Evolutionary conservation across 208 protist species (phyloP), one percentile per base, ranked within the genome.

Genomic region (Crithidia brevicula): DNA sequence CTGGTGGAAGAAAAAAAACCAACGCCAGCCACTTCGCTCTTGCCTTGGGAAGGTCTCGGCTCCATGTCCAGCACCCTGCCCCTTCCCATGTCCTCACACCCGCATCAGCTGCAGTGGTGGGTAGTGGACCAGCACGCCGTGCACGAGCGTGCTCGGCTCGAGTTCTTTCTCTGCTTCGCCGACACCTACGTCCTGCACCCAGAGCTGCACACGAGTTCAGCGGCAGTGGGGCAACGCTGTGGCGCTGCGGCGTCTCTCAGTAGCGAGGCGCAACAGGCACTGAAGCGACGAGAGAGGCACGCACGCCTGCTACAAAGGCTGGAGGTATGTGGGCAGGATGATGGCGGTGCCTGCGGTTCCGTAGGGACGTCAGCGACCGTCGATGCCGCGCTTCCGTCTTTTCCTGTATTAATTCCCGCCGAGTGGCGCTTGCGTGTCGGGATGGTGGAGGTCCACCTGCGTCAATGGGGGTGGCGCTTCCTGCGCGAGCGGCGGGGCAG

Each of bases 51-150:
- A n/a, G n/a, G n/a, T n/a, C n/a, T n/a, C n/a, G n/a, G n/a, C n/a
- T n/a, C n/a, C n/a, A n/a, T n/a, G n/a, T n/a, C n/a, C n/a, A n/a
- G n/a, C n/a, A n/a, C 46, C 1, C 10, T 54, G 45, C 45, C 46
- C 13, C 15, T 20, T 2, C 42, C 27, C 5, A 25, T 25, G 25
- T 27, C 4, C 10, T 16, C 58, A 18, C 33, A 67, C 2, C 69
- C 69, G 23, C 70, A 52, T 47, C 22, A 25, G 23, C 38, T 28
- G 11, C 45, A 42, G 42, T 85, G 74, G 77, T 82, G 72, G 69
- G 30, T 95, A 11, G 28, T 74, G 3, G 89, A 95, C 51, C 89
- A 90, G 68, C 89, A 95, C 70, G 89, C 89, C 8, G 71, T 91
- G 27, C 89, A 95, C 65, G 86, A 95, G 65, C 78, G 89, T 2